These are phyloP conservation scores for Penicillium nordicum DNA, from an alignment of 2,329 filamentous ascomycete genomes.

Conservation along the genomic window DNA sequence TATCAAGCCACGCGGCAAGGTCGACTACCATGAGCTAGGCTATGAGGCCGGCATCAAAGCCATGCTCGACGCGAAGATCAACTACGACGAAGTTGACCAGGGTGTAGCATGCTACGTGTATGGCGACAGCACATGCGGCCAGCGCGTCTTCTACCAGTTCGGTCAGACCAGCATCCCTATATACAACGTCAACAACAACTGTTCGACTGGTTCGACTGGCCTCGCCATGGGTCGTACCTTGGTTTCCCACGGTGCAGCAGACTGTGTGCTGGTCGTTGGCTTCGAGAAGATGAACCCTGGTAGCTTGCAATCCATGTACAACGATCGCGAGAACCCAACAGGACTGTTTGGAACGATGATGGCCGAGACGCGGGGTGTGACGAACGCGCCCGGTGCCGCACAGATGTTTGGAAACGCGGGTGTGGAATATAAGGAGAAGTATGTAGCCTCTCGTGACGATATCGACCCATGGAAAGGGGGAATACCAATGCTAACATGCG, in stretches of 20 bases:
- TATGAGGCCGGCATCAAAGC: constrained; percentile 91
- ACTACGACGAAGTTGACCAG: constrained; percentile 93
- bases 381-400: constrained; percentile 78
- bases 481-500: background rate
- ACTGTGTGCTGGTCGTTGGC: constrained; percentile 86
- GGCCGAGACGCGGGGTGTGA: constrained; percentile 74
- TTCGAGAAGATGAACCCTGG: constrained; percentile 99
- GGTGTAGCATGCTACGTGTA: constrained; percentile 98
- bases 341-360: constrained; percentile 74
- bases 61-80: constrained; percentile 72
- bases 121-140: constrained; percentile 89
- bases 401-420: constrained; percentile 97
- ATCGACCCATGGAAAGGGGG: background rate
- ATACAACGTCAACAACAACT: constrained; percentile 99
- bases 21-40: constrained; percentile 91
- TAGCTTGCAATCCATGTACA: constrained; percentile 77
- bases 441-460: constrained; percentile 26
- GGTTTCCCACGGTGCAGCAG: constrained; percentile 73
- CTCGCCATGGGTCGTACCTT: constrained; percentile 78
- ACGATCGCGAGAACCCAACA: constrained; percentile 77
- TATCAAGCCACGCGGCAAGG: constrained; percentile 91
- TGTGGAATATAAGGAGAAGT: constrained; percentile 92
- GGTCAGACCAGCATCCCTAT: constrained; percentile 96
- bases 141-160: constrained; percentile 98
- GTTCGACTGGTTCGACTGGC: constrained; percentile 90